A percentile compares a stretch with the other conserved stretches of the same genome.
These are phyloP conservation scores for Paspalum notatum DNA, from an alignment of 176 grass and related monocot species.

Conservation along the genomic window DNA sequence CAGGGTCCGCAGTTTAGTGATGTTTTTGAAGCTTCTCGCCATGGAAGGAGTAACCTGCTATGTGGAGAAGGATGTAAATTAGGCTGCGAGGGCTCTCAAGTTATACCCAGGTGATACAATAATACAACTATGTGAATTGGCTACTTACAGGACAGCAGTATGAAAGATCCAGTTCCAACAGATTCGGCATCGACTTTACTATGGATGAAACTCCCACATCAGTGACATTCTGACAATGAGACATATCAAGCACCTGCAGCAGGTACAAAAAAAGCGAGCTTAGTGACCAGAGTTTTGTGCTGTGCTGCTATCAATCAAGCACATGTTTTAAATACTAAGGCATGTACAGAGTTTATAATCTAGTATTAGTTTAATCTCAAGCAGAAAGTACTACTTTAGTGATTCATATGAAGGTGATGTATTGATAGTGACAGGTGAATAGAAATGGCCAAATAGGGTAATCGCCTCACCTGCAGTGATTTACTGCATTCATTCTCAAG, in stretches of 20 bases:
- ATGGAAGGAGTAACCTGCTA: conserved; percentile 64
- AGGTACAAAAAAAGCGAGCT: conserved; percentile 25
- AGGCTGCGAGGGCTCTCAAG: conserved; percentile 6
- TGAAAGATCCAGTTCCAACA: conserved; percentile 64
- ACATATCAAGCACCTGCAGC: conserved; percentile 78
- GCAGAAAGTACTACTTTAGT: not conserved
- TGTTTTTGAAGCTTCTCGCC: conserved; percentile 43
- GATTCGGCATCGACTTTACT: conserved; percentile 47
- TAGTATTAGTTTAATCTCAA: not conserved
- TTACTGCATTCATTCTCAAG: conserved; percentile 66
- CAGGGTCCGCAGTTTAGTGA: conserved; percentile 56
- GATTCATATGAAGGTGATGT: not conserved
- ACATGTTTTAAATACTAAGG: not conserved
- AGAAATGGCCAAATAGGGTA: not conserved
- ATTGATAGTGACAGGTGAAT: not conserved
- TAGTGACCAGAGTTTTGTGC: not conserved
- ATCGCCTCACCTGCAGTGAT: conserved; percentile 77
- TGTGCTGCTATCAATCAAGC: not conserved
- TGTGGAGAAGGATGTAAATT: conserved; percentile 28
- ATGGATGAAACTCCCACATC: conserved; percentile 56
- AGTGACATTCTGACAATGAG: conserved; percentile 67
- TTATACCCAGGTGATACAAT: conserved; percentile 11
- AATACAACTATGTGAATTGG: not conserved
- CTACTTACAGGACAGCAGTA: conserved; percentile 71
- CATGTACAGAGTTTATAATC: not conserved